Conservation (phyloP, 345 rosid genomes). For the Eucalyptus fibrosa region DNA sequence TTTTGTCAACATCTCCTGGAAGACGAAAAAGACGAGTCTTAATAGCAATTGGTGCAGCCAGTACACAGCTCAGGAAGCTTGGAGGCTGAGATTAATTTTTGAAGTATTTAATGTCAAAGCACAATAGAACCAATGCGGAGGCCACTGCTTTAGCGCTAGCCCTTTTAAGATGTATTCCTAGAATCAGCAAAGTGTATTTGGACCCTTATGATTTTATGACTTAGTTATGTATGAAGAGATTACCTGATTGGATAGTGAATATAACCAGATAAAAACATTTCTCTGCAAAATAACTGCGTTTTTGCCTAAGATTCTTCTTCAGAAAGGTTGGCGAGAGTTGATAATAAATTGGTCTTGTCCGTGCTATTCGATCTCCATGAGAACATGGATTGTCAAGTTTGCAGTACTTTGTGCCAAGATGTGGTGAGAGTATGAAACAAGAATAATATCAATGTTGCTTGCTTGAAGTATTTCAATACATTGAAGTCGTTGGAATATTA, state of each 20-base stretch:
- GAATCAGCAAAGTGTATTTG: not conserved
- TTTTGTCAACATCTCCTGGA: slow-evolving; percentile 62
- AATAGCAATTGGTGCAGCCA: not conserved
- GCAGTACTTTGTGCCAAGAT: not conserved
- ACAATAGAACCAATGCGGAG: not conserved
- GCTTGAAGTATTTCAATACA: not conserved
- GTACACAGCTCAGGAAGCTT: not conserved
- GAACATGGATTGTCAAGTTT: not conserved
- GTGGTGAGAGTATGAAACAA: not conserved
- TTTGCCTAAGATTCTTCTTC: not conserved
- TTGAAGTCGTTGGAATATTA: not conserved
- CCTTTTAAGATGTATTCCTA: not conserved
- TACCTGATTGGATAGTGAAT: not conserved
- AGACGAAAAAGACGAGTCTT: not conserved
- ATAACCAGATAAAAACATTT: not conserved
- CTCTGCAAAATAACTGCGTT: not conserved
- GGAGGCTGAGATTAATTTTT: not conserved
- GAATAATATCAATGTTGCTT: not conserved
- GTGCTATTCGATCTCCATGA: not conserved
- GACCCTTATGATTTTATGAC: not conserved
- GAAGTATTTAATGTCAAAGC: not conserved
- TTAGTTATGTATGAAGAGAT: not conserved
- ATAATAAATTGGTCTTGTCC: not conserved
- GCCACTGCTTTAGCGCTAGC: not conserved
- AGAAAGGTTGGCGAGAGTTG: not conserved